phyloP scores from a whole-genome alignment of 225 moss, liverwort and hornwort species.

The Asterella californica region DNA sequence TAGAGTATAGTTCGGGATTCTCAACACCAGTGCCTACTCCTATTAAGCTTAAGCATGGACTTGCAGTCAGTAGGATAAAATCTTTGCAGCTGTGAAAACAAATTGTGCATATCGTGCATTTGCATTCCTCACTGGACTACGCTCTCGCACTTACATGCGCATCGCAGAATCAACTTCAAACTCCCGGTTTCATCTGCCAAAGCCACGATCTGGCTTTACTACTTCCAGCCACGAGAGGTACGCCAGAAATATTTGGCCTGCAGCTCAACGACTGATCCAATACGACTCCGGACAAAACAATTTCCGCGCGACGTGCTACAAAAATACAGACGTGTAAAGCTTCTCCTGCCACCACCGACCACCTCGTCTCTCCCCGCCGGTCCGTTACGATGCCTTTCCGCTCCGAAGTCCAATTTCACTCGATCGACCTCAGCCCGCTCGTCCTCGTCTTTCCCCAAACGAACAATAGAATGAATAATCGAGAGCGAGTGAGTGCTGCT shows the following conservation, averaged over 20 bases:
- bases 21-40: background rate
- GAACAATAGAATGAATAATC: background rate
- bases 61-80: background rate
- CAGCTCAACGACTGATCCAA: background rate
- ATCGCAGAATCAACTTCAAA: background rate
- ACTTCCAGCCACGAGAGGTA: background rate
- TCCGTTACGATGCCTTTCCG: too few species aligned
- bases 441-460: background rate
- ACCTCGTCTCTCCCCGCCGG: background rate
- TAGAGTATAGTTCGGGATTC: background rate
- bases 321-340: background rate
- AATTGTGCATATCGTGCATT: background rate
- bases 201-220: background rate
- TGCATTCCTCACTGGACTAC: background rate
- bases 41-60: background rate
- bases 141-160: background rate
- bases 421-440: background rate
- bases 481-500: background rate
- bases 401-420: background rate
- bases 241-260: background rate
- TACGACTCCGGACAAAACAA: background rate
- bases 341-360: background rate
- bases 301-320: slow-evolving; percentile 1
- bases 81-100: background rate
- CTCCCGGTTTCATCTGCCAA: background rate